Evolutionary conservation across 371 early-diverging fungal species (phyloP), one percentile per base, ranked within the genome.

Genomic region (Parasitella parasitica): DNA sequence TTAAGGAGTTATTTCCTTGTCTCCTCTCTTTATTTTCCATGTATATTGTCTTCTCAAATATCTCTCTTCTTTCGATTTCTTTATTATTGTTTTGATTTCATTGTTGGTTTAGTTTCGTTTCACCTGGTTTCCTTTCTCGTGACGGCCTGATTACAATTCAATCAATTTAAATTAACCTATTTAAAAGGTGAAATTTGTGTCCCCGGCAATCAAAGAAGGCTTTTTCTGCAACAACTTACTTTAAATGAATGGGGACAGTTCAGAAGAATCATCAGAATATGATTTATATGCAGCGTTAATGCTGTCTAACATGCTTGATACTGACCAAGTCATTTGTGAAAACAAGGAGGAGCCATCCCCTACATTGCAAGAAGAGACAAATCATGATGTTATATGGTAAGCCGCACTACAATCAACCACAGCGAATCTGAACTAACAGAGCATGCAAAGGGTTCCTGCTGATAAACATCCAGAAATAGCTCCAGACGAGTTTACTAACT

Each of bases 401-500:
- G 35, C n/a, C n/a, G n/a, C 26, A 46, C 15, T 27, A n/a, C 3
- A 63, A 11, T n/a, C 27, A 11, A n/a, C 28, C 16, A 38, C 6
- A 13, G 24, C 8, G 7, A 6, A 15, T 6, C 7, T 5, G 7
- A 6, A 54, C n/a, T 27, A 20, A 36, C 13, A 22, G 27, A 36
- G 8, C 20, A 16, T 34, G 15, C 34, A 39, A 8, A 72, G 76
- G 72, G 67, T 73, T 26, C 67, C 76, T 24, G 64, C 75, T 61
- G 57, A 71, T 43, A 70, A 73, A 41, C 67, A 72, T 63, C 69
- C 75, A 57, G 63, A 79, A 63, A 70, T 72, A 46, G 75, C 72
- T 32, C 67, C 76, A 26, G 59, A 51, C 49, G 72, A 79, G 64
- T 69, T 79, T 69, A 63, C 69, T 2, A 68, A 69, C 15, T 75